Percentiles rank a stretch among this genome's conserved stretches.
Conservation (phyloP, 805 yeast genomes). For the Starmerella sp. region DNA sequence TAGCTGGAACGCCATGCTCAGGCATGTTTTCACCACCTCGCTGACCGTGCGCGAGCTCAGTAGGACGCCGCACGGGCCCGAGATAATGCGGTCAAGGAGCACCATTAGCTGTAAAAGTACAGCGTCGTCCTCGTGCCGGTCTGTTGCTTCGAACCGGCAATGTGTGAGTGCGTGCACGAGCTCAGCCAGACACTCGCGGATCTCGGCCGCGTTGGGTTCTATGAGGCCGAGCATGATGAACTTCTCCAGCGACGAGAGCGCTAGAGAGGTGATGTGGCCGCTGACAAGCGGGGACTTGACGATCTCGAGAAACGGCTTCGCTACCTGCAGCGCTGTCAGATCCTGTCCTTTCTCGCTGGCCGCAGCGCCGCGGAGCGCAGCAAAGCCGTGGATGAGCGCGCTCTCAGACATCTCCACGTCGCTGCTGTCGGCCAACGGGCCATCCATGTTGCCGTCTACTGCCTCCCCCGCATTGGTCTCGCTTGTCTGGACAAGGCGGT, state of each 20-base stretch:
- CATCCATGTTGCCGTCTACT: not conserved
- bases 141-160: conserved; percentile 92
- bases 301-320: conserved; percentile 78
- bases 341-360: conserved; percentile 42
- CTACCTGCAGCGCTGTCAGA: conserved; percentile 58
- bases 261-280: conserved; percentile 73
- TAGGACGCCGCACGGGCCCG: conserved; percentile 51
- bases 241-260: conserved; percentile 64
- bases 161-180: conserved; percentile 71
- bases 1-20: conserved; percentile 85
- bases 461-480: not conserved
- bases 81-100: conserved; percentile 55
- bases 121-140: conserved; percentile 84
- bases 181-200: conserved; percentile 50
- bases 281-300: conserved; percentile 76
- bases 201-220: conserved; percentile 41
- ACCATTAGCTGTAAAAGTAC: conserved; percentile 73
- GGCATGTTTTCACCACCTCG: conserved; percentile 82
- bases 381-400: conserved; percentile 67
- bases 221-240: conserved; percentile 62
- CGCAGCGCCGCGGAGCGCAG: conserved; percentile 62
- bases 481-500: not conserved
- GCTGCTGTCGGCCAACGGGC: too few species aligned
- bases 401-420: conserved; percentile 28
- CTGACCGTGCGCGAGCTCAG: conserved; percentile 72